Percentiles rank a stretch among this genome's conserved stretches.
Evolutionary conservation across 164 flowering plant species (phyloP).

Genomic region (Kalanchoe fedtschenkoi): DNA sequence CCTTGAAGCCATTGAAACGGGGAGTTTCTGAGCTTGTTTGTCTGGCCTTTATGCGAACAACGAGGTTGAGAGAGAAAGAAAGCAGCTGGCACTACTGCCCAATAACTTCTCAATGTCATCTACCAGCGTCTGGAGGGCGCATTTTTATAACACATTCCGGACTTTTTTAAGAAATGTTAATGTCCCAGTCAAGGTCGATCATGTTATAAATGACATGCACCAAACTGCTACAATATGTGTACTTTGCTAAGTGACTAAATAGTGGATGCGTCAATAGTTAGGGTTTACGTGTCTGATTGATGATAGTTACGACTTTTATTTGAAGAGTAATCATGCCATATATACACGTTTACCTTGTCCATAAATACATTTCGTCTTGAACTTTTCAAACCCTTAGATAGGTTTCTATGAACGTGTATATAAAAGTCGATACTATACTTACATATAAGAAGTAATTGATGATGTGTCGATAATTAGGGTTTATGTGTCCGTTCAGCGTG

Average conservation of each 20-base stretch:
- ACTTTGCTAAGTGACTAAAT: background rate
- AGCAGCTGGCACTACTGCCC: background rate
- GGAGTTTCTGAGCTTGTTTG: background rate
- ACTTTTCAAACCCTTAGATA: no score
- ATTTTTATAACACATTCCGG: background rate
- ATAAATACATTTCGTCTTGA: no score
- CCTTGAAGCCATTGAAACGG: slow-evolving; percentile 9
- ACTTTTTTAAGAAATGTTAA: background rate
- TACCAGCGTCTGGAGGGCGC: no score
- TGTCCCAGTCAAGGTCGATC: background rate
- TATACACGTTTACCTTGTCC: no score
- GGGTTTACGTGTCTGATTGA: background rate
- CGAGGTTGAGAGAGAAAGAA: background rate
- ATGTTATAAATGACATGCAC: background rate
- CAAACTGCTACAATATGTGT: background rate
- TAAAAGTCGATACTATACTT: no score
- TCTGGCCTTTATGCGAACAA: background rate
- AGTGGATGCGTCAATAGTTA: no score
- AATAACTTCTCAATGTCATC: background rate
- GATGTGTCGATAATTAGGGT: no score
- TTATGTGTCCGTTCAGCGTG: background rate
- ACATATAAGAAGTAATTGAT: no score
- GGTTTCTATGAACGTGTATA: no score
- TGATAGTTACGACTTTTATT: background rate
- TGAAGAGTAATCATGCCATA: no score